Conservation (phyloP, 345 rosid genomes). For the Nephelium lappaceum region DNA sequence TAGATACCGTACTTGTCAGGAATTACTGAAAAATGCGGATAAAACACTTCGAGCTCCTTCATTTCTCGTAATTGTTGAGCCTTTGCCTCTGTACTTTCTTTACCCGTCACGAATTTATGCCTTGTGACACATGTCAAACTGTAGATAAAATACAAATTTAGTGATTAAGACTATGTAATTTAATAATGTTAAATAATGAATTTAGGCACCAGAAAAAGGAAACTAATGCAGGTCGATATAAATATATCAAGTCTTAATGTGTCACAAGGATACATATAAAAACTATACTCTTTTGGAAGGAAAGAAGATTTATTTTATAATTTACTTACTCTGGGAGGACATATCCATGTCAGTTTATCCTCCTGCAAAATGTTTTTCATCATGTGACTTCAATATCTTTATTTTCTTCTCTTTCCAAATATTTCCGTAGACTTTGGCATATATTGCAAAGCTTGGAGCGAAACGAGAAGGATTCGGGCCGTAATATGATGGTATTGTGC, state of each 20-base stretch:
- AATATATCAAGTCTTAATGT: not conserved
- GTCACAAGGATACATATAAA: not conserved
- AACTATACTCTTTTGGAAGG: not conserved
- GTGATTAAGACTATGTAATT: no score
- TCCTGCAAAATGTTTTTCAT: not conserved
- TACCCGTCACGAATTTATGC: conserved; percentile 57
- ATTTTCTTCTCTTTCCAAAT: not conserved
- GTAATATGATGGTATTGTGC: not conserved
- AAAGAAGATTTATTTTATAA: not conserved
- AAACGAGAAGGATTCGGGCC: not conserved
- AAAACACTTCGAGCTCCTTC: conserved; percentile 53
- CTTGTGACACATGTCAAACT: conserved; percentile 40
- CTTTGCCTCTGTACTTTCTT: conserved; percentile 52
- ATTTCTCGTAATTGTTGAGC: conserved; percentile 47
- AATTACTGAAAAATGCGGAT: conserved; percentile 47
- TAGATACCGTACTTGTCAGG: conserved; percentile 47
- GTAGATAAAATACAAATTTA: conserved; percentile 8
- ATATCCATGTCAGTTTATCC: conserved; percentile 35
- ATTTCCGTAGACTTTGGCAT: not conserved
- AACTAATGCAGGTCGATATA: no score
- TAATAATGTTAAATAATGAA: no score
- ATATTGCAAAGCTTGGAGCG: not conserved
- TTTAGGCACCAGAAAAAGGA: no score
- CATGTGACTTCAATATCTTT: not conserved
- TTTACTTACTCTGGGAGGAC: conserved; percentile 51